Conservation (phyloP, 1,284 basidiomycete genomes). For the Pseudomicrostroma phylloplanum region DNA sequence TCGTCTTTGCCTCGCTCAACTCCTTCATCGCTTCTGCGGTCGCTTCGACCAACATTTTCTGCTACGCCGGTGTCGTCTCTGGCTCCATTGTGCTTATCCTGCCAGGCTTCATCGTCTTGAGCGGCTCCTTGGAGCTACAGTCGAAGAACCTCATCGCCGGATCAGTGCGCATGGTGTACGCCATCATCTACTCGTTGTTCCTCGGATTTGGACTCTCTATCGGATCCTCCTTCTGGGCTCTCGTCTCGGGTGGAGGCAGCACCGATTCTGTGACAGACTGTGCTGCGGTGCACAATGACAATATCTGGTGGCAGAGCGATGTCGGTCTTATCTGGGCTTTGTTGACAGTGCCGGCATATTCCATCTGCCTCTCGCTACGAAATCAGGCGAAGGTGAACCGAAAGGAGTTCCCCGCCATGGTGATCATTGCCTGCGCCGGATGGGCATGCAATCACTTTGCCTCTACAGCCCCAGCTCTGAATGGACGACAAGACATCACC, state of each 20-base stretch:
- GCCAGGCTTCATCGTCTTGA: conserved; percentile 59
- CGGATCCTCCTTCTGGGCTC: conserved; percentile 40
- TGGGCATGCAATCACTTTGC: conserved; percentile 56
- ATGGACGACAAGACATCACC: conserved; percentile 37
- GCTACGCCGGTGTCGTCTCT: conserved; percentile 78
- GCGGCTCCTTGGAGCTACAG: conserved; percentile 69
- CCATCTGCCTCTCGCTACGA: conserved; percentile 66
- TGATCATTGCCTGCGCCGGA: conserved; percentile 67
- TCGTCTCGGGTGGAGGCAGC: conserved; percentile 23
- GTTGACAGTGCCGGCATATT: conserved; percentile 72
- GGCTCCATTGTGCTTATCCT: conserved; percentile 79
- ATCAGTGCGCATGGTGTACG: conserved; percentile 75
- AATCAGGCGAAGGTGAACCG: conserved; percentile 65
- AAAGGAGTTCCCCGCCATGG: conserved; percentile 64
- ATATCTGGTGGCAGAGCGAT: conserved; percentile 54
- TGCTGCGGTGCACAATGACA: conserved; percentile 18
- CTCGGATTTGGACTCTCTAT: conserved; percentile 39
- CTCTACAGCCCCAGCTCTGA: conserved; percentile 22
- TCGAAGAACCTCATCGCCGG: conserved; percentile 48
- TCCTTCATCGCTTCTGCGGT: conserved; percentile 61
- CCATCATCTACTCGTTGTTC: conserved; percentile 63
- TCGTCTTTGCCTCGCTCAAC: conserved; percentile 73
- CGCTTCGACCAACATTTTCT: conserved; percentile 57
- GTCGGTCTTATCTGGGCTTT: conserved; percentile 53
- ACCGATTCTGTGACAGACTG: conserved; percentile 20